These are phyloP conservation scores for Vigna trinervia DNA, from an alignment of 306 rosid genomes.

Conservation along the genomic window DNA sequence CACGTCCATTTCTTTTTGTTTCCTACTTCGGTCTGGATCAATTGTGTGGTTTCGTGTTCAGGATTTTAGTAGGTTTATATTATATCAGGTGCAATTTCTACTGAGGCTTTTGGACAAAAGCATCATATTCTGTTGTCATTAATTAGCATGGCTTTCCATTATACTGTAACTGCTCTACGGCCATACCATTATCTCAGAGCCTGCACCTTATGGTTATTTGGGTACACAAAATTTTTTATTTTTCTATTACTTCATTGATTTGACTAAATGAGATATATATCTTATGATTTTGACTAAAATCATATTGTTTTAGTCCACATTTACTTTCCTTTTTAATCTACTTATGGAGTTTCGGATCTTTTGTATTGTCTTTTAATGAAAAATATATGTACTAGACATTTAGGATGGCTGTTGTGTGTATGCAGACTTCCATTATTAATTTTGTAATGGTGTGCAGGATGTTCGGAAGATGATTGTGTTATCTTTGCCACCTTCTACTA, in stretches of 20 bases:
- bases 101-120: background rate
- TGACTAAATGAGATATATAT: background rate
- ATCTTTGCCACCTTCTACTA: slow-evolving; percentile 87
- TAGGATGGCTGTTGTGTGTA: slow-evolving; percentile 15
- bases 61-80: background rate
- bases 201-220: background rate
- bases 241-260: background rate
- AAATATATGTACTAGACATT: slow-evolving; percentile 19
- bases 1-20: background rate
- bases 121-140: background rate
- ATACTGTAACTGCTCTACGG: background rate
- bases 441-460: slow-evolving; percentile 63
- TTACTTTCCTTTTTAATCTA: background rate
- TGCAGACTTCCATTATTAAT: slow-evolving; percentile 35
- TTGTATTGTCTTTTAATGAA: background rate
- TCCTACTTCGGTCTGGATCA: background rate
- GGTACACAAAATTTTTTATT: background rate
- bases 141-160: background rate
- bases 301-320: background rate
- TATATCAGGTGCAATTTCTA: slow-evolving; percentile 11
- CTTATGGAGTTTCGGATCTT: background rate
- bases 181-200: background rate
- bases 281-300: background rate
- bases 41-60: background rate
- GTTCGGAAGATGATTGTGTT: slow-evolving; percentile 86